Evolutionary conservation across 75 land plant genomes (phyloP), one percentile per base, ranked within the genome.

Genomic region (Azolla pinnata): DNA sequence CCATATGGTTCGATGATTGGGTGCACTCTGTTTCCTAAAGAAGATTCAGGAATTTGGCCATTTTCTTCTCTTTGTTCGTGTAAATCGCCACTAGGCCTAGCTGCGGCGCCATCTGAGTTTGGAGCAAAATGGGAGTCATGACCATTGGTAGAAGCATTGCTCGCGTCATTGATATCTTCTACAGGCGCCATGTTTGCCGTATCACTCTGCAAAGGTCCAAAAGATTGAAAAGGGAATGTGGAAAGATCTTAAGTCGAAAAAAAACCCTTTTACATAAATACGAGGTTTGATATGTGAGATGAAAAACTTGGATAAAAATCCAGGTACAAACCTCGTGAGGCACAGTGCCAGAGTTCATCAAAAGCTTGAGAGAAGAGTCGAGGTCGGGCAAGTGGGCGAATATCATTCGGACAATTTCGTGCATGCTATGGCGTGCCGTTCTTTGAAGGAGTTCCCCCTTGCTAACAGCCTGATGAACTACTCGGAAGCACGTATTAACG

Each of bases 401-500:
- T 14, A 95, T 61, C 12, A 72, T 66, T 65, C 86, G 79, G 27
- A 95, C 77, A 45, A 90, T 71, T 69, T 95, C 99, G 60, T 95
- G 88, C 99, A 95, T 90, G 5, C 82, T 72, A 60, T 81, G 77
- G 52, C 83, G 72, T 4, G 86, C 99, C 25, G 57, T 76, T 0
- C 88, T 65, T 62, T 84, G 85, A 30, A 95, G 76, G 46, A 90
- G 72, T 63, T 90, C 92, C 19, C 86, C 79, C 48, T 83, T 73
- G 67, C 47, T 64, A 18, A 81, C 77, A 0, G 92, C 75, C 44
- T 86, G 99, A 61, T 90, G 97, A 18, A 90, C 92, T 10, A 95
- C 86, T 49, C 95, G 85, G 57, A 95, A 95, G 61, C 88, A 83
- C 1, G 92, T 78, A 55, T 84, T 89, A 33, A 95, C 82, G 29